Conservation (phyloP, 371 early-diverging fungal species). For the Mucor mucedo region DNA sequence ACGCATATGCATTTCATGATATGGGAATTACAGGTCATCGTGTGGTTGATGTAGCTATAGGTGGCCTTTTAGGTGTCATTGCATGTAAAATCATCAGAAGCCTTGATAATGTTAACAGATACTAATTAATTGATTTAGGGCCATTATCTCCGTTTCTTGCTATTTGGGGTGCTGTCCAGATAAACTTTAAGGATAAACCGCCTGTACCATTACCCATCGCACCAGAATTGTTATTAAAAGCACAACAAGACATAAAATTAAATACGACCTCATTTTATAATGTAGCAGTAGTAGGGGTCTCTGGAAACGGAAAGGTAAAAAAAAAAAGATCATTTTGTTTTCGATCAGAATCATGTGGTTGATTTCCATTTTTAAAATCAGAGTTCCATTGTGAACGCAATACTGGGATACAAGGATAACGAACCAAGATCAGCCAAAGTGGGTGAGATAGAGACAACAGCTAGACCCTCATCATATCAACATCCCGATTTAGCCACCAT, state of each 20-base stretch:
- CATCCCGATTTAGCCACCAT: slow-evolving; percentile 51
- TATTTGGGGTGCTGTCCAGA: slow-evolving; percentile 44
- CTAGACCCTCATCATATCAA: slow-evolving; percentile 36
- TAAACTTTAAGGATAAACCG: slow-evolving; percentile 48
- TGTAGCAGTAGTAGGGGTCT: slow-evolving; percentile 46
- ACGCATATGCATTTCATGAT: slow-evolving; percentile 48
- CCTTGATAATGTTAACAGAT: too few species aligned
- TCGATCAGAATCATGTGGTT: not conserved
- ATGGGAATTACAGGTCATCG: slow-evolving; percentile 49
- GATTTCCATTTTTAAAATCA: slow-evolving; percentile 3
- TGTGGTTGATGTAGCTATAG: slow-evolving; percentile 49
- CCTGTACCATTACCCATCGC: slow-evolving; percentile 35
- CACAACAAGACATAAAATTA: slow-evolving; percentile 38
- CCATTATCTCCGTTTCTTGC: slow-evolving; percentile 55
- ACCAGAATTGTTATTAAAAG: slow-evolving; percentile 32
- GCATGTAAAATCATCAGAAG: slow-evolving; percentile 14
- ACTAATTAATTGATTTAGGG: slow-evolving; percentile 28
- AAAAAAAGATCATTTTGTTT: not conserved
- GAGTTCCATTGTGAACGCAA: slow-evolving; percentile 55
- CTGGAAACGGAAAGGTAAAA: slow-evolving; percentile 55
- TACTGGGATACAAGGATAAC: slow-evolving; percentile 46
- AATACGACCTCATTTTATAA: slow-evolving; percentile 51
- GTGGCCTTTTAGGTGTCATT: slow-evolving; percentile 52
- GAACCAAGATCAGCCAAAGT: slow-evolving; percentile 39
- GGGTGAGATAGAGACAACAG: slow-evolving; percentile 51